Conservation (phyloP, 345 rosid species). For the Crucihimalaya himalaica region DNA sequence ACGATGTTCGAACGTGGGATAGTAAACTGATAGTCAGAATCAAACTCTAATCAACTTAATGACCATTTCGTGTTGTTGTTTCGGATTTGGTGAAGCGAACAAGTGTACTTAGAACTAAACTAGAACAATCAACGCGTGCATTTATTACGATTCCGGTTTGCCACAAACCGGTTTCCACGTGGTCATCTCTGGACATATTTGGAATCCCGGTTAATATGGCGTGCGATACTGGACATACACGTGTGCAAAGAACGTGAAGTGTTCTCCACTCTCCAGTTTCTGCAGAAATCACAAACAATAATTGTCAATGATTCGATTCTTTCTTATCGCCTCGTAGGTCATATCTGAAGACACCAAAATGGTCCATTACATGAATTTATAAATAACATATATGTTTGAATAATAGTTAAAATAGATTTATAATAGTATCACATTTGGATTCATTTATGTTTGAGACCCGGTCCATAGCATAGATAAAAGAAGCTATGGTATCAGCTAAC, state of each 20-base stretch:
- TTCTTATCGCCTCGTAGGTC: constrained; percentile 23
- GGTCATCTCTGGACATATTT: constrained; percentile 23
- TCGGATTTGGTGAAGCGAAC: no score
- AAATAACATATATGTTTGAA: background rate
- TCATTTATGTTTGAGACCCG: background rate
- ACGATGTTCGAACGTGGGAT: no score
- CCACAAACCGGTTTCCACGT: constrained; percentile 19
- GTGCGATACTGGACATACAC: constrained; percentile 30
- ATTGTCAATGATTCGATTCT: constrained; percentile 30
- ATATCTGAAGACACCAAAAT: background rate
- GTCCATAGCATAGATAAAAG: background rate
- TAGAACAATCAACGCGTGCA: constrained; percentile 5
- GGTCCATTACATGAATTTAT: background rate
- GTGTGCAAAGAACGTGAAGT: constrained; percentile 39
- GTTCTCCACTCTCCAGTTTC: constrained; percentile 7
- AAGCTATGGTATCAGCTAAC: background rate
- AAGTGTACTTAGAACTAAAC: no score
- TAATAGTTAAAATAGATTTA: background rate
- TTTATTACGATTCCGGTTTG: background rate
- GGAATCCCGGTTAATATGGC: constrained; percentile 31
- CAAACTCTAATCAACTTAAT: no score
- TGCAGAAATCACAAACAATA: constrained; percentile 26
- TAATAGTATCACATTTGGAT: background rate
- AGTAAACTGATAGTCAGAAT: no score
- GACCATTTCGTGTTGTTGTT: no score